Conservation (phyloP, 306 rosid species). For the Begonia masoniana region DNA sequence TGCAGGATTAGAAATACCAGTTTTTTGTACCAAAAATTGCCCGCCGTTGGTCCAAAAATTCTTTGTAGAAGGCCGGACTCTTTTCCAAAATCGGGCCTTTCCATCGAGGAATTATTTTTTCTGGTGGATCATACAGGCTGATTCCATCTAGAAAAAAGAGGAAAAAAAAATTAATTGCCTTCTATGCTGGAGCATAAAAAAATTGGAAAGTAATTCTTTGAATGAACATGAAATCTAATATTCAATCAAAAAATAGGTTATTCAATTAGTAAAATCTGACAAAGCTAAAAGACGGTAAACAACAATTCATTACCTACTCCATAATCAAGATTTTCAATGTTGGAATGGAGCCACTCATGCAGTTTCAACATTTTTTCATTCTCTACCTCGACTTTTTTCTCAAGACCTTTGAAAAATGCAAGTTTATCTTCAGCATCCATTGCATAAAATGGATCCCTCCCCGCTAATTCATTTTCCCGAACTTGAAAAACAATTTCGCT, state of each 20-base stretch:
- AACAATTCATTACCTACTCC: constrained; percentile 62
- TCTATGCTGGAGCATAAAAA: background rate
- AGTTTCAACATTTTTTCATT: constrained; percentile 50
- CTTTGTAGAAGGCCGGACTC: constrained; percentile 49
- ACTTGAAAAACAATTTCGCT: constrained; percentile 80
- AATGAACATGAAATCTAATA: background rate
- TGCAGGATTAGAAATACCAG: constrained; percentile 14
- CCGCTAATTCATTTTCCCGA: constrained; percentile 70
- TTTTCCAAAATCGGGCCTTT: constrained; percentile 67
- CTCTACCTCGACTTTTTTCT: constrained; percentile 62
- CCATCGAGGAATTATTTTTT: constrained; percentile 85
- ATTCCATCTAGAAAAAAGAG: constrained; percentile 51
- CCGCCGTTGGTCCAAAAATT: constrained; percentile 43
- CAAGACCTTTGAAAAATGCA: constrained; percentile 74
- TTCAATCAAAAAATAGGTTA: background rate
- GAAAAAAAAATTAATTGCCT: too few species aligned
- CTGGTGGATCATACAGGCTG: constrained; percentile 75
- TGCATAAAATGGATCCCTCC: constrained; percentile 63
- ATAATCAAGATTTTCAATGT: constrained; percentile 79
- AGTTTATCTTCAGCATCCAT: constrained; percentile 55
- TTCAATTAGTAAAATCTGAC: constrained; percentile 1
- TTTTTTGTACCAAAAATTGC: constrained; percentile 22
- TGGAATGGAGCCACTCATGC: constrained; percentile 82
- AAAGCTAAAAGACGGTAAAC: constrained; percentile 7
- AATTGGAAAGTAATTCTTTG: background rate